Conservation (phyloP, 2,329 filamentous ascomycete genomes). For the Claviceps quebecensis region DNA sequence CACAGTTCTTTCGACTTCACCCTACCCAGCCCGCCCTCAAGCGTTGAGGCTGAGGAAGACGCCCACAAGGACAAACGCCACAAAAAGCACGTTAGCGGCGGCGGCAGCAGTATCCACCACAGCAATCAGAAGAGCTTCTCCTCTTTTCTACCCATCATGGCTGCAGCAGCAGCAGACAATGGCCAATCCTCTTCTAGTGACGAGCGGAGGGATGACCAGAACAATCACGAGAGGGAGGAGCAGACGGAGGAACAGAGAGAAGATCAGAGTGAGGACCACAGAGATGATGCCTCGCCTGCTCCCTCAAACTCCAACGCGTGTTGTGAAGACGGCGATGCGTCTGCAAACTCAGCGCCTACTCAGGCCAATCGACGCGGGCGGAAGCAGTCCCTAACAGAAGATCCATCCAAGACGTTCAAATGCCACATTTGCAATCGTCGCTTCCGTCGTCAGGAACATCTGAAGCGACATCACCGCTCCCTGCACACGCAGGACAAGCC, state of each 20-base stretch:
- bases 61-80: constrained; percentile 42
- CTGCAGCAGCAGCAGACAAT: constrained; percentile 21
- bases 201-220: constrained; percentile 14
- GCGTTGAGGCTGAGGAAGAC: constrained; percentile 24
- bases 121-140: constrained; percentile 27
- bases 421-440: constrained; percentile 93
- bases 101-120: constrained; percentile 25
- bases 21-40: constrained; percentile 44
- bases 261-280: constrained; percentile 19
- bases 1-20: constrained; percentile 45
- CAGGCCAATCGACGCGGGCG: constrained; percentile 82
- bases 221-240: too few relatives aligned
- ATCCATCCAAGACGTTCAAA: constrained; percentile 95
- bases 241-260: too few relatives aligned
- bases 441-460: constrained; percentile 94
- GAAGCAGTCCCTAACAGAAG: constrained; percentile 96
- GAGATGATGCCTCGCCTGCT: constrained; percentile 21
- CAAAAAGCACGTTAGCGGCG: constrained; percentile 36
- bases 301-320: constrained; percentile 25
- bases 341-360: constrained; percentile 28
- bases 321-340: constrained; percentile 27
- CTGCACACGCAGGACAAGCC: constrained; percentile 98
- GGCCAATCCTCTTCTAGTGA: constrained; percentile 22
- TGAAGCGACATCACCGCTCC: constrained; percentile 96
- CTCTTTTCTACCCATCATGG: constrained; percentile 28